Evolutionary conservation across 2,329 filamentous ascomycete species (phyloP).

Genomic region (Incumbomyces delicatus): DNA sequence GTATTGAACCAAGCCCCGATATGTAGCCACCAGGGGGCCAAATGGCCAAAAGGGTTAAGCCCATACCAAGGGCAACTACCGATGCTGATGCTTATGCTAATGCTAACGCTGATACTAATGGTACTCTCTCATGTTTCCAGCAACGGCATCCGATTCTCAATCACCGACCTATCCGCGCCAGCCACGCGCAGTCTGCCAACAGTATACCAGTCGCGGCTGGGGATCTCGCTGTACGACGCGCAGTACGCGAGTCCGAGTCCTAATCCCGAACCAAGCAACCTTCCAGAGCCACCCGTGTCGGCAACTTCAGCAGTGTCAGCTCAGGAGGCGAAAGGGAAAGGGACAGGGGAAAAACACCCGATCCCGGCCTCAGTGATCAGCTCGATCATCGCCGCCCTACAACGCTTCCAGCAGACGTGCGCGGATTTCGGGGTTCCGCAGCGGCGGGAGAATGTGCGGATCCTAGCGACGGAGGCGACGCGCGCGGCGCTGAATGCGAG

Average conservation of each 20-base stretch:
- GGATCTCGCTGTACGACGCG: constrained; percentile 81
- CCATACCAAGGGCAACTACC: too few relatives aligned
- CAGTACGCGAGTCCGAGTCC: constrained; percentile 33
- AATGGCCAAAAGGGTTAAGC: too few relatives aligned
- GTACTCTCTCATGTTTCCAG: too few relatives aligned
- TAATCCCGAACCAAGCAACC: too few relatives aligned
- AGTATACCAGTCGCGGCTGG: constrained; percentile 65
- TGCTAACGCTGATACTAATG: too few relatives aligned
- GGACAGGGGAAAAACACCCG: constrained; percentile 35
- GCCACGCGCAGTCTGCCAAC: constrained; percentile 64
- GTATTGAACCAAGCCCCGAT: too few relatives aligned
- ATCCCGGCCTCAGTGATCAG: constrained; percentile 52
- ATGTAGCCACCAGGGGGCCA: too few relatives aligned
- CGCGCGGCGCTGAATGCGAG: constrained; percentile 66
- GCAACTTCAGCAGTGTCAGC: too few relatives aligned
- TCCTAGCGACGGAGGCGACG: constrained; percentile 85
- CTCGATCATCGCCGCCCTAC: constrained; percentile 56
- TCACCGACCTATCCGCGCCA: constrained; percentile 66
- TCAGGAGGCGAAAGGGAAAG: too few relatives aligned
- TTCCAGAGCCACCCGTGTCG: too few relatives aligned
- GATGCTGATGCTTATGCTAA: too few relatives aligned
- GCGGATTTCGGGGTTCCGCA: constrained; percentile 56
- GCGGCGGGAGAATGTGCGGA: constrained; percentile 49
- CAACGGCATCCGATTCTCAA: constrained; percentile 89
- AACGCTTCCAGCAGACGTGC: constrained; percentile 63